Base-by-base conservation (phyloP, 2,329 filamentous ascomycete species). In the Talaromyces amestolkiae region DNA sequence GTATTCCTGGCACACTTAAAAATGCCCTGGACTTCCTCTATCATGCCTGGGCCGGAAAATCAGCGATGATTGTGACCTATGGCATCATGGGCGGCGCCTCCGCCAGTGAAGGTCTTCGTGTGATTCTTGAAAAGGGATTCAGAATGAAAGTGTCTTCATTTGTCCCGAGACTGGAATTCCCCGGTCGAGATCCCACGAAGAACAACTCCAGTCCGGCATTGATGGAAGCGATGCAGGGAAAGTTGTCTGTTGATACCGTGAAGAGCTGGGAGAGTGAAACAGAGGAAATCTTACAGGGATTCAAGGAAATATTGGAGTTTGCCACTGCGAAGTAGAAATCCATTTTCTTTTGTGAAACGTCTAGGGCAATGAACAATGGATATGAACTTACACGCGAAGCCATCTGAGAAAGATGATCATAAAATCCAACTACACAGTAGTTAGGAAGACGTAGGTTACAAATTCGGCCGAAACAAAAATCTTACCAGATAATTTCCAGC, bases 41-140 rank as follows among this genome's bases (percentile, higher is more conserved):
- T 53, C 59, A 61, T 51, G 59, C 41, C 43, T 61, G 59, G 43
- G 17, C 22, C 27, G 59, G 59, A 61, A 61, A 61, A 43, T 43
- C 59, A 49, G 59, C 43, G 2, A 53, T 53, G 59, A 39, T 61
- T 49, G 59, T 61, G 59, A 61, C 59, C 15, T 61, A 61, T 53
- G 59, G 43, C 15, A 61, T 37, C 24, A 53, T 49, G 41, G 59
- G 59, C 19, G 59, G 59, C 19, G 3, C 24, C 43, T 72, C 73
- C 33, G 69, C 69, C 3, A 70, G 69, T 1, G 69, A 17, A 11
- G 70, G 73, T 39, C 66, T 77, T 64, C 68, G 66, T 24, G 58
- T 71, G 37, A 71, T 76, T 17, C 66, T 75, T 9, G 49, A 68
- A n/a, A 73, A 66, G 1, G 59, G 41, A 35, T 51, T 76, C 4